phyloP scores from a whole-genome alignment of 2,329 filamentous ascomycete species.

The Fusarium transvaalense region DNA sequence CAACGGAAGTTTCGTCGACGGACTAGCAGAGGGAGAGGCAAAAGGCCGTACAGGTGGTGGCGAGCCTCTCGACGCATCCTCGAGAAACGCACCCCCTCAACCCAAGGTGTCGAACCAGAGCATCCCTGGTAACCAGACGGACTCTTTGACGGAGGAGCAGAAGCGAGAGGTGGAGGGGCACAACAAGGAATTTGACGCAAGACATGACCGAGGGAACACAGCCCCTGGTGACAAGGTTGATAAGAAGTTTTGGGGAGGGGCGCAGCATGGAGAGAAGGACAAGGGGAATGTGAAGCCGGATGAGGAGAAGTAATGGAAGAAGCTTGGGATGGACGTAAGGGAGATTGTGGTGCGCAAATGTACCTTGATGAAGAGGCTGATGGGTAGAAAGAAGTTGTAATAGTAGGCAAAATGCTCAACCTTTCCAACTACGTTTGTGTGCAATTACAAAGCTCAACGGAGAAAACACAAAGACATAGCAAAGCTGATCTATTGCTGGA shows the following conservation, averaged over 20 bases:
- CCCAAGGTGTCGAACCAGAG: conserved; percentile 67
- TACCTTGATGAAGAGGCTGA: not conserved
- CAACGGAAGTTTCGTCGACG: conserved; percentile 39
- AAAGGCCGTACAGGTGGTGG: conserved; percentile 58
- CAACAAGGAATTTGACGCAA: conserved; percentile 68
- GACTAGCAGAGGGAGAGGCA: conserved; percentile 48
- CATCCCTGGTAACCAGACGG: conserved; percentile 52
- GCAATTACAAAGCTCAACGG: too few relatives aligned
- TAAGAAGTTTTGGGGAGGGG: conserved; percentile 64
- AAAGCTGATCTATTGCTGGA: too few relatives aligned
- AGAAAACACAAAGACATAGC: too few relatives aligned
- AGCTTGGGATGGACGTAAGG: not conserved
- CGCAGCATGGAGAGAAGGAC: conserved; percentile 16
- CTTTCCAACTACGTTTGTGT: too few relatives aligned
- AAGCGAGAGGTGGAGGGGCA: conserved; percentile 69
- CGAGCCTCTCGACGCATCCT: conserved; percentile 51
- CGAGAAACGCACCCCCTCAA: conserved; percentile 54
- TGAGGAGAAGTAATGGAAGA: conserved; percentile 5
- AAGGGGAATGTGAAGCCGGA: not conserved
- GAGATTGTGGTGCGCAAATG: not conserved
- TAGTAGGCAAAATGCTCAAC: too few relatives aligned
- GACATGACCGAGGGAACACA: conserved; percentile 61
- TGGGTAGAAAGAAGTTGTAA: not conserved
- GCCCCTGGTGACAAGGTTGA: conserved; percentile 65
- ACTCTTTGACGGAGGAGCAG: conserved; percentile 62